A percentile compares a stretch with the other conserved stretches of the same genome.
These are phyloP conservation scores for Thermomyces lanuginosus DNA, from an alignment of 2,329 filamentous ascomycete genomes.

Conservation along the genomic window DNA sequence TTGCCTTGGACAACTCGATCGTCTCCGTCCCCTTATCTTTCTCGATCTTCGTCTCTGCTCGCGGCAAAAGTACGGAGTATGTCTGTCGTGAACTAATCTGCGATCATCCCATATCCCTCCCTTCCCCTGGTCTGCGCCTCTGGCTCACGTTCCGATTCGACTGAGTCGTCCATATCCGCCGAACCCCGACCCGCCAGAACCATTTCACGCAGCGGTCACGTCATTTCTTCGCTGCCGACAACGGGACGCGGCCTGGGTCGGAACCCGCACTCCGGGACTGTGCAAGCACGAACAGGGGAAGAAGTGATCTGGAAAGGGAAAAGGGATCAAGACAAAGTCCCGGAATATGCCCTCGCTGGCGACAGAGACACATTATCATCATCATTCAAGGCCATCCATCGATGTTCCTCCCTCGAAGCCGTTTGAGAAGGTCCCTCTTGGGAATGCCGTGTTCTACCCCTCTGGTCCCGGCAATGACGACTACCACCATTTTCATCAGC, in stretches of 20 bases:
- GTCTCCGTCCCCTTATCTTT: no score
- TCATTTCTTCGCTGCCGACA: constrained; percentile 9
- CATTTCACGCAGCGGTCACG: constrained; percentile 16
- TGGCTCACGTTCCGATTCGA: background rate
- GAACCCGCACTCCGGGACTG: no score
- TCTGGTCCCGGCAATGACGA: constrained; percentile 29
- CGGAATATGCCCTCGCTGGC: constrained; percentile 25
- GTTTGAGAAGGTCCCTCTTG: constrained; percentile 28
- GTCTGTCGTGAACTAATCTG: no score
- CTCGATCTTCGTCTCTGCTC: no score
- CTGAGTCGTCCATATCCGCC: constrained; percentile 1
- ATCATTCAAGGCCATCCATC: constrained; percentile 14
- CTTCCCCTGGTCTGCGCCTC: no score
- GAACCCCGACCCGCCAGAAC: constrained; percentile 3
- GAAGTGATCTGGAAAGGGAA: background rate
- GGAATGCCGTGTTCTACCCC: constrained; percentile 32
- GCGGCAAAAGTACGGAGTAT: no score
- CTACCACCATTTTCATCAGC: constrained; percentile 15
- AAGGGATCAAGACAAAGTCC: background rate
- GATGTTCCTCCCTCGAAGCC: constrained; percentile 18
- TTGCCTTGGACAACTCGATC: no score
- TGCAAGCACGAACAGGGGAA: background rate
- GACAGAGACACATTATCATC: constrained; percentile 17
- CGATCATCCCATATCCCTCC: no score
- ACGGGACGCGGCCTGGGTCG: no score